These are phyloP conservation scores for Termitomyces sp. DNA, from an alignment of 768 basidiomycete species.

Conservation along the genomic window DNA sequence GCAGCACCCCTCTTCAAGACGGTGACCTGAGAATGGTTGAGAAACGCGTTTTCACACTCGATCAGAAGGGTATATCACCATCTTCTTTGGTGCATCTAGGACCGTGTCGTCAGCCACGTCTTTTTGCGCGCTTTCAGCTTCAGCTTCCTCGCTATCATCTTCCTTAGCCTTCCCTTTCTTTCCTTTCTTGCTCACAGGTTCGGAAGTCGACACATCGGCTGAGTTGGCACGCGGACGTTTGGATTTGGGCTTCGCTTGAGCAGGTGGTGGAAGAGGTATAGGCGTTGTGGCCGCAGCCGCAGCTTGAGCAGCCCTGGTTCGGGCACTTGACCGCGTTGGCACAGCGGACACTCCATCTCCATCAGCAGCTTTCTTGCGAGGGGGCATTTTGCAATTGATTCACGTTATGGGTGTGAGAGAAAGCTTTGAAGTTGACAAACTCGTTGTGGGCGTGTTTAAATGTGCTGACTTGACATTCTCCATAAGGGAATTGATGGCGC, in stretches of 20 bases:
- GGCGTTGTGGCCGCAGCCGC: constrained; percentile 15
- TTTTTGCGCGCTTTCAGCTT: constrained; percentile 18
- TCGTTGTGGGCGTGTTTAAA: constrained; percentile 8
- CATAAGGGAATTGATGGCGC: constrained; percentile 1
- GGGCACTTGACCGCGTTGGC: constrained; percentile 31
- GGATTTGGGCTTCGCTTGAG: constrained; percentile 20
- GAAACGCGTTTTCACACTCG: not conserved
- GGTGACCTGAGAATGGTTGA: constrained; percentile 16
- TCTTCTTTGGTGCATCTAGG: constrained; percentile 32
- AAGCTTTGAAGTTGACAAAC: not conserved
- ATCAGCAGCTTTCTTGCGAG: constrained; percentile 36
- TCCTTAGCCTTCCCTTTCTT: constrained; percentile 21
- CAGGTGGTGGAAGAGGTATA: constrained; percentile 16
- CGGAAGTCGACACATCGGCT: constrained; percentile 18
- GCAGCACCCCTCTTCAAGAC: constrained; percentile 51
- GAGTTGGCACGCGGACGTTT: constrained; percentile 25
- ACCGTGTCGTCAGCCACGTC: constrained; percentile 14
- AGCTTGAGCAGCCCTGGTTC: constrained; percentile 24
- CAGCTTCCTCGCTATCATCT: constrained; percentile 6
- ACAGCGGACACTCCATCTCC: constrained; percentile 22
- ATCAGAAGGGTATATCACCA: constrained; percentile 24
- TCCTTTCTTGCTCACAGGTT: constrained; percentile 25
- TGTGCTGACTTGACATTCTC: constrained; percentile 10
- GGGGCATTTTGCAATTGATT: constrained; percentile 28
- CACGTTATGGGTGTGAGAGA: constrained; percentile 6